Evolutionary conservation across 1,284 basidiomycete species (phyloP).

Genomic region (Heterobasidion annosum): DNA sequence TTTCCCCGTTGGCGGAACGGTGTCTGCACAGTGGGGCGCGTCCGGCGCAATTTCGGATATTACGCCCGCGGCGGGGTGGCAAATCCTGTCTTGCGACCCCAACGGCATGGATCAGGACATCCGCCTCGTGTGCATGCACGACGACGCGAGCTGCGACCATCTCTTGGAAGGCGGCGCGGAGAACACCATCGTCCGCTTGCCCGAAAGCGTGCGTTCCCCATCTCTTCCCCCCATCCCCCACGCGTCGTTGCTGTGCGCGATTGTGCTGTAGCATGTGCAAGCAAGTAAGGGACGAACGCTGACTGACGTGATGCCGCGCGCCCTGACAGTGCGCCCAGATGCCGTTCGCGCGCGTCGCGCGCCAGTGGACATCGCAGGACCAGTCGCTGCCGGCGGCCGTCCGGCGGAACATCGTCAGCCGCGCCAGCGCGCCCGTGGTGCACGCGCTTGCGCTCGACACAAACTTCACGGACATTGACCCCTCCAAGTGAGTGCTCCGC

Average conservation of each 20-base stretch:
- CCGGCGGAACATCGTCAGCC: not conserved
- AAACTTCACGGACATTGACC: not conserved
- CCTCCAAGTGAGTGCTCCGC: not conserved
- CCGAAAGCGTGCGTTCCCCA: constrained; percentile 21
- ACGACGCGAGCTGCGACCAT: constrained; percentile 30
- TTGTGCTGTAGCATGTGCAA: too few species aligned
- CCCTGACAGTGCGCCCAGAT: constrained; percentile 31
- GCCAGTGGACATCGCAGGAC: constrained; percentile 26
- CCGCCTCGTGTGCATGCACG: constrained; percentile 33
- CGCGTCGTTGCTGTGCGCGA: too few species aligned
- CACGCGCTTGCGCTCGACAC: not conserved
- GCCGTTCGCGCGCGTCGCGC: constrained; percentile 43
- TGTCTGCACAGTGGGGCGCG: constrained; percentile 28
- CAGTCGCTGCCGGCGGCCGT: constrained; percentile 29
- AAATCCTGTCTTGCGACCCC: constrained; percentile 35
- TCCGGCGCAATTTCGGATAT: constrained; percentile 39
- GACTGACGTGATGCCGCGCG: too few species aligned
- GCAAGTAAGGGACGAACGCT: too few species aligned
- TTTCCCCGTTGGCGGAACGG: too few species aligned
- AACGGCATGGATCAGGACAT: constrained; percentile 32
- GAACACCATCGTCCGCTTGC: constrained; percentile 42
- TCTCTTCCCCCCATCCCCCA: too few species aligned
- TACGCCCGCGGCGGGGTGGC: constrained; percentile 43
- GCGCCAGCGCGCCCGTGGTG: not conserved
- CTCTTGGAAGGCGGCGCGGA: constrained; percentile 34